Evolutionary conservation across 768 basidiomycete genomes (phyloP).

Genomic region (Boletus pseudo-olivaceus): DNA sequence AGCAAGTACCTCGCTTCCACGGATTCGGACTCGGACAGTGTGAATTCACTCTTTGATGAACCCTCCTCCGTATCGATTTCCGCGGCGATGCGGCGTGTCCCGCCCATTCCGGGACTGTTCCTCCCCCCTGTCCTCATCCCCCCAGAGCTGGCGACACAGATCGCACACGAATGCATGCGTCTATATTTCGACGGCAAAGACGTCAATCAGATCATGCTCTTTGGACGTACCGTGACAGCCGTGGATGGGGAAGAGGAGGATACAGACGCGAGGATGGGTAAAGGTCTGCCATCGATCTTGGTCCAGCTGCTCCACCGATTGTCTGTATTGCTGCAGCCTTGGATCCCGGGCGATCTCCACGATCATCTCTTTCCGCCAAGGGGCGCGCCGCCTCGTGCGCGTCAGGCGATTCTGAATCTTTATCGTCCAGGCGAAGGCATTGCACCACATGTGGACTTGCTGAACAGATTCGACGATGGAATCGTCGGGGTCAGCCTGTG

Average conservation of each 20-base stretch:
- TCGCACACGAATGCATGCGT: constrained; percentile 49
- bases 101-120: constrained; percentile 64
- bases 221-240: constrained; percentile 44
- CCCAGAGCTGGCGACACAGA: constrained; percentile 45
- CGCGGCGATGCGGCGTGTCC: constrained; percentile 35
- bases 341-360: constrained; percentile 48
- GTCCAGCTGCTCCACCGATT: constrained; percentile 50
- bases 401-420: constrained; percentile 88
- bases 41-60: constrained; percentile 54
- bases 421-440: constrained; percentile 92
- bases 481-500: constrained; percentile 86
- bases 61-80: constrained; percentile 16
- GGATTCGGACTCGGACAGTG: constrained; percentile 21
- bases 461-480: constrained; percentile 80
- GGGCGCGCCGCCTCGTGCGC: constrained; percentile 41
- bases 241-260: constrained; percentile 10
- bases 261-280: constrained; percentile 21
- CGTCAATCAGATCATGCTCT: constrained; percentile 86
- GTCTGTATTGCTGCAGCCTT: constrained; percentile 44
- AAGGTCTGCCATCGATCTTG: constrained; percentile 57
- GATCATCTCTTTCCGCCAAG: constrained; percentile 57
- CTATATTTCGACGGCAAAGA: constrained; percentile 49
- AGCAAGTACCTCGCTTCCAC: background rate
- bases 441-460: constrained; percentile 81
- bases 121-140: constrained; percentile 52